Percentiles rank a stretch among this genome's conserved stretches.
Conservation (phyloP, 2,329 filamentous ascomycete species). For the Aspergillus brunneoviolaceus region DNA sequence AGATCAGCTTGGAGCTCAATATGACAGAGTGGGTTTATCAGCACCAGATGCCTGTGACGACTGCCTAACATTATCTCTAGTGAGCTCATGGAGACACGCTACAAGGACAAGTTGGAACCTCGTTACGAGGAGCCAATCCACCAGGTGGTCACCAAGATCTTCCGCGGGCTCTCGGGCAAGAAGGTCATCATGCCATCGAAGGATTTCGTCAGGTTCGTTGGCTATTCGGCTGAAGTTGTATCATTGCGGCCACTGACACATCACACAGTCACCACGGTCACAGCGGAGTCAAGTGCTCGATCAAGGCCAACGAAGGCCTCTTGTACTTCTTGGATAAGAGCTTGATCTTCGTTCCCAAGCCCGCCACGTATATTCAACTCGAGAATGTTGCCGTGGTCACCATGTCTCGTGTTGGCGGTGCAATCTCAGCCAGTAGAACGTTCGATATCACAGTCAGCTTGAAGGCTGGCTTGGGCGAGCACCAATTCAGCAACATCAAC, state of each 20-base stretch:
- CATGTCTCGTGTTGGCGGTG: constrained; percentile 92
- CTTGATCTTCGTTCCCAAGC: constrained; percentile 98
- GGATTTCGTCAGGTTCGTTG: constrained; percentile 73
- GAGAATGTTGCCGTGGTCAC: constrained; percentile 89
- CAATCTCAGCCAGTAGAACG: constrained; percentile 87
- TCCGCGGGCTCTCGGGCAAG: constrained; percentile 90
- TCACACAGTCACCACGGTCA: constrained; percentile 75
- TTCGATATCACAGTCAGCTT: constrained; percentile 95
- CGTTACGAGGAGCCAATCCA: constrained; percentile 94
- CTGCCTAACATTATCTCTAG: constrained; percentile 21
- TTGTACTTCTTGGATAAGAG: constrained; percentile 97
- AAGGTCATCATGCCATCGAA: constrained; percentile 91
- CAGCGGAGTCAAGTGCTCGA: constrained; percentile 97
- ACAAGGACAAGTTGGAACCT: constrained; percentile 82
- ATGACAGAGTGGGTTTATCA: constrained; percentile 66
- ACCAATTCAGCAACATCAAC: constrained; percentile 99
- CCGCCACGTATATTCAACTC: constrained; percentile 93
- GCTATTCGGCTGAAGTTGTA: neutral
- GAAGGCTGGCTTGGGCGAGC: constrained; percentile 82
- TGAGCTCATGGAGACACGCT: constrained; percentile 77
- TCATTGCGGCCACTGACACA: constrained; percentile 2
- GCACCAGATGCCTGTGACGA: constrained; percentile 12
- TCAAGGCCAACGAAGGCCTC: constrained; percentile 98
- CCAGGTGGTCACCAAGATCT: constrained; percentile 91
- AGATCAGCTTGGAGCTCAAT: constrained; percentile 94